Conservation (phyloP, 2,329 filamentous ascomycete species). For the Chalaropsis ovoidea region DNA sequence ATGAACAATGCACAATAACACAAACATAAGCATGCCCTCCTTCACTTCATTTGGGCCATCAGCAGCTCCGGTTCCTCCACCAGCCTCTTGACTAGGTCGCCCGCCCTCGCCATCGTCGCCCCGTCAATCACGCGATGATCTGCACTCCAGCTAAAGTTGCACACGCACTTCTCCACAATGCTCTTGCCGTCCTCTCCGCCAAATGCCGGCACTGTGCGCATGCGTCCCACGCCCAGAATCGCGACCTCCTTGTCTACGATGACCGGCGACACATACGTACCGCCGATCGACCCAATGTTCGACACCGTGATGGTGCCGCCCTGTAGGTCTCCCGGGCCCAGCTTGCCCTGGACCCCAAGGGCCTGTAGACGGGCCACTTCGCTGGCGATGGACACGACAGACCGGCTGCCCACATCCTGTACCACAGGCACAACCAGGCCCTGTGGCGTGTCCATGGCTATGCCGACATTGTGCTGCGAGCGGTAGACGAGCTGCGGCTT, state of each 20-base stretch:
- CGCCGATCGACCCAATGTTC: conserved; percentile 92
- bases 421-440: conserved; percentile 89
- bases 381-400: conserved; percentile 64
- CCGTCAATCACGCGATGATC: conserved; percentile 93
- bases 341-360: conserved; percentile 63
- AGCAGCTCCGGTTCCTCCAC: conserved; percentile 81
- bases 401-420: conserved; percentile 67
- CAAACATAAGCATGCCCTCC: background rate
- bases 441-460: conserved; percentile 86
- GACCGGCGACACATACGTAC: conserved; percentile 81
- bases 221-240: conserved; percentile 78
- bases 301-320: conserved; percentile 92
- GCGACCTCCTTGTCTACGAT: conserved; percentile 85
- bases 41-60: conserved; percentile 67
- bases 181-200: conserved; percentile 38
- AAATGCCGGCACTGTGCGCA: conserved; percentile 74
- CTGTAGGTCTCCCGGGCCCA: conserved; percentile 62
- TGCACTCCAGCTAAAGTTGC: conserved; percentile 92
- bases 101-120: conserved; percentile 84
- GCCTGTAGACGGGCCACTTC: conserved; percentile 65
- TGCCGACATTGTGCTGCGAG: conserved; percentile 82
- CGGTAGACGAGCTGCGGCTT: conserved; percentile 72
- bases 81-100: conserved; percentile 64
- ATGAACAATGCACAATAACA: background rate
- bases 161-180: conserved; percentile 66